Percentiles rank a stretch among this genome's conserved stretches.
Evolutionary conservation across 139 green algal species (phyloP).

Genomic region (Volvox africanus): DNA sequence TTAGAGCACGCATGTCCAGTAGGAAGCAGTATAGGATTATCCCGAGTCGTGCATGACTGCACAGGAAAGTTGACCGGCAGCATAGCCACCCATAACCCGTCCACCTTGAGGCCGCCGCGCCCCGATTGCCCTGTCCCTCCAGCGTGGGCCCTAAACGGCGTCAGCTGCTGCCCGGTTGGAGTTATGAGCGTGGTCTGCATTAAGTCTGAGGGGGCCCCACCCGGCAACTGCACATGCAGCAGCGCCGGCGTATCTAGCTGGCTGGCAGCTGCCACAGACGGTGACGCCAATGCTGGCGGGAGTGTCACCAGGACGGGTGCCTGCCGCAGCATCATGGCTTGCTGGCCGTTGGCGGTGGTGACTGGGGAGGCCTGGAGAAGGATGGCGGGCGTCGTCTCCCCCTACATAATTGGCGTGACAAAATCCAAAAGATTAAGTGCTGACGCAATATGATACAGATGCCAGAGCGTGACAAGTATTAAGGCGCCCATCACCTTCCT

Average conservation of each 20-base stretch:
- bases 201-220: not conserved
- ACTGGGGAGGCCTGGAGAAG: conserved; percentile 38
- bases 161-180: conserved; percentile 9
- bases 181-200: conserved; percentile 24
- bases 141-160: not conserved
- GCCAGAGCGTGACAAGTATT: no score
- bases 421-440: no score
- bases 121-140: not conserved
- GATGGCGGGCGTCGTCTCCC: conserved; percentile 42
- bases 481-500: not conserved
- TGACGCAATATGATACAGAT: no score
- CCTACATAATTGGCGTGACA: not conserved
- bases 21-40: no score
- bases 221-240: conserved; percentile 36
- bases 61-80: no score
- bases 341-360: conserved; percentile 18
- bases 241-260: conserved; percentile 27
- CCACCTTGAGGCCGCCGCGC: conserved; percentile 8
- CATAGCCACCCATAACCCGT: no score
- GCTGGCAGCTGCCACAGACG: not conserved
- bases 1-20: no score
- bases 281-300: conserved; percentile 26
- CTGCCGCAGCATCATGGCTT: conserved; percentile 36
- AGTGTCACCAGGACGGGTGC: conserved; percentile 34
- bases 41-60: no score